Conservation (phyloP, 768 basidiomycete genomes). For the Rhizopogon vinicolor region DNA sequence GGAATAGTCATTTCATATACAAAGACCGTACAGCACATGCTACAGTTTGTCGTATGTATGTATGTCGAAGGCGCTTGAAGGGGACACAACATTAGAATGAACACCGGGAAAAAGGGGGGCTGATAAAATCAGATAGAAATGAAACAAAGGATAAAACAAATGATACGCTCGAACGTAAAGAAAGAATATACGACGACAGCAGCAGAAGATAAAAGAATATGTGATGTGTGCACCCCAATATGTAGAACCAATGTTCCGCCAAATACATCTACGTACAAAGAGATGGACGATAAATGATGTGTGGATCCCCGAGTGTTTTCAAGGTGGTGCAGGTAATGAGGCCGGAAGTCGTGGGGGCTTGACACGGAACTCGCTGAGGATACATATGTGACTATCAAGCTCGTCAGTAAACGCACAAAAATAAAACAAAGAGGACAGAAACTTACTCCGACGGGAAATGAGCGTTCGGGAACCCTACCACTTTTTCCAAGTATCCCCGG, state of each 20-base stretch:
- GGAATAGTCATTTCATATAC: constrained; percentile 15
- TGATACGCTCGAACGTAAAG: constrained; percentile 11
- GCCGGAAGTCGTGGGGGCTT: constrained; percentile 50
- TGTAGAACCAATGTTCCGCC: constrained; percentile 22
- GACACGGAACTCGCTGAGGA: constrained; percentile 73
- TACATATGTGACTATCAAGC: constrained; percentile 59
- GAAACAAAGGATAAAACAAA: constrained; percentile 4
- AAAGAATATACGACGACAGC: constrained; percentile 12
- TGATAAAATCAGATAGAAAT: constrained; percentile 11
- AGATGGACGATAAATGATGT: constrained; percentile 9
- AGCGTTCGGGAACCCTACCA: constrained; percentile 94
- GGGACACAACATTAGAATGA: constrained; percentile 16
- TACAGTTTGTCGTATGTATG: constrained; percentile 24
- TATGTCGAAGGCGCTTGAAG: constrained; percentile 6
- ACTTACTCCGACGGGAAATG: constrained; percentile 97
- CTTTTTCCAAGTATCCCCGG: constrained; percentile 76
- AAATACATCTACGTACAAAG: constrained; percentile 8
- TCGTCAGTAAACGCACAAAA: constrained; percentile 1
- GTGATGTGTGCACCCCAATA: constrained; percentile 1
- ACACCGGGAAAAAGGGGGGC: constrained; percentile 6
- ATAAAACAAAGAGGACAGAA: constrained; percentile 1
- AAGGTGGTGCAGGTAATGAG: neutral
- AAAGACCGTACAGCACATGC: constrained; percentile 36
- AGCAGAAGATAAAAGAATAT: neutral
- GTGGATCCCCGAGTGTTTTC: constrained; percentile 5